A percentile compares a stretch with the other conserved stretches of the same genome.
Conservation (phyloP, 441 rosid species). For the Biscutella auriculata region DNA sequence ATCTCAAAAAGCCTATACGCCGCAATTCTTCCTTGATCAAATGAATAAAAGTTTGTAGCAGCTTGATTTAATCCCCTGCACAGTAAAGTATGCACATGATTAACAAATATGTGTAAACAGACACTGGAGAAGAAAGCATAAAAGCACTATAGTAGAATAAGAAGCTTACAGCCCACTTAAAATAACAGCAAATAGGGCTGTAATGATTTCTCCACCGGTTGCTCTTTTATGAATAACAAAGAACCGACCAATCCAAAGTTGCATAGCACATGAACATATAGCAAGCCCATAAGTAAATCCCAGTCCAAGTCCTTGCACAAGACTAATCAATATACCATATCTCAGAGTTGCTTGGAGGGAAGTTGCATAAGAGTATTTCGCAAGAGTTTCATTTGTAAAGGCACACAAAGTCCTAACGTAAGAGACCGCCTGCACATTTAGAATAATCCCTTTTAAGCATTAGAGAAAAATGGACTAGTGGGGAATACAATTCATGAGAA, state of each 20-base stretch:
- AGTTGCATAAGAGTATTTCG: slow-evolving; percentile 95
- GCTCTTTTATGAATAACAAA: slow-evolving; percentile 53
- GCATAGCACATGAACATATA: slow-evolving; percentile 96
- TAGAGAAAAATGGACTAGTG: neutral
- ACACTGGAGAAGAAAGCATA: slow-evolving; percentile 1
- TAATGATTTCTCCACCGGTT: slow-evolving; percentile 88
- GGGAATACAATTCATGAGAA: neutral
- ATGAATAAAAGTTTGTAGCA: slow-evolving; percentile 93
- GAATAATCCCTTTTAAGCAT: neutral
- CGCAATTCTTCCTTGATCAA: slow-evolving; percentile 98
- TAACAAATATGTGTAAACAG: slow-evolving; percentile 5
- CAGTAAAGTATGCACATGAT: slow-evolving; percentile 18
- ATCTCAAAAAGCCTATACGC: slow-evolving; percentile 96
- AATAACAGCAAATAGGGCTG: slow-evolving; percentile 92
- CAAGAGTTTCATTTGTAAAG: slow-evolving; percentile 95
- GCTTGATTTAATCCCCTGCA: slow-evolving; percentile 94
- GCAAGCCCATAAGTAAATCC: slow-evolving; percentile 99
- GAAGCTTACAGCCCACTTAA: slow-evolving; percentile 97
- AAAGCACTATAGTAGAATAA: slow-evolving; percentile 13
- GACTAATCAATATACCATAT: slow-evolving; percentile 94
- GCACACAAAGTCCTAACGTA: slow-evolving; percentile 84
- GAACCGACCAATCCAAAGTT: slow-evolving; percentile 97
- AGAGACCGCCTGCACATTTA: slow-evolving; percentile 79
- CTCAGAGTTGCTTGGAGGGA: slow-evolving; percentile 94
- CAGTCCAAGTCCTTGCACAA: slow-evolving; percentile 99